Conservation (phyloP, 495 filamentous ascomycete genomes). For the Aspergillus egyptiacus region DNA sequence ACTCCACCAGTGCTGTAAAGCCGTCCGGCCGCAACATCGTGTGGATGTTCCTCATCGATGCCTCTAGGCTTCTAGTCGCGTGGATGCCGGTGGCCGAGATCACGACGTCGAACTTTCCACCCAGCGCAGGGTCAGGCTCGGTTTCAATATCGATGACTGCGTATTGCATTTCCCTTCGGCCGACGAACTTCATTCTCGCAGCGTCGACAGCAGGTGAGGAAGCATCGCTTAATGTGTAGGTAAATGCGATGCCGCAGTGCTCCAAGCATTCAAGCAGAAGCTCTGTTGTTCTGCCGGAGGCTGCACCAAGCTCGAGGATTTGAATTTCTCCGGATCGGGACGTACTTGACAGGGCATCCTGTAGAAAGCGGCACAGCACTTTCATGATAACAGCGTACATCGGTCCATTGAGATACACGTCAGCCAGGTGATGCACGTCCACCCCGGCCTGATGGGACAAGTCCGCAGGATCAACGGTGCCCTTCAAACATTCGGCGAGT, state of each 20-base stretch:
- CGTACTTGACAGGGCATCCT: not conserved
- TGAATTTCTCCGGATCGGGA: conserved; percentile 5
- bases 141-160: conserved; percentile 30
- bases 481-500: conserved; percentile 17
- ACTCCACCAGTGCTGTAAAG: conserved; percentile 32
- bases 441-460: conserved; percentile 26
- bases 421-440: conserved; percentile 21
- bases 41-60: conserved; percentile 24
- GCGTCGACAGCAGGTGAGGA: conserved; percentile 31
- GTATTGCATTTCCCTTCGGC: conserved; percentile 25
- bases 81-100: conserved; percentile 42
- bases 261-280: not conserved
- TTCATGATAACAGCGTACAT: conserved; percentile 13
- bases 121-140: conserved; percentile 13
- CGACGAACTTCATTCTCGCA: conserved; percentile 24
- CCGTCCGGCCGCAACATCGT: conserved; percentile 32
- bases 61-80: conserved; percentile 30
- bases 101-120: conserved; percentile 26
- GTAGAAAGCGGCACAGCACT: conserved; percentile 10
- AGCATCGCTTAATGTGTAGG: conserved; percentile 41
- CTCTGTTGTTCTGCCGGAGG: conserved; percentile 20
- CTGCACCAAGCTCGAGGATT: conserved; percentile 42
- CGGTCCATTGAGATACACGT: conserved; percentile 27
- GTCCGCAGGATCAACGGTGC: conserved; percentile 25
- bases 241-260: conserved; percentile 16